Percentiles rank a stretch among this genome's conserved stretches.
Conservation (phyloP, 495 filamentous ascomycete species). For the Aspergillus affinis region DNA sequence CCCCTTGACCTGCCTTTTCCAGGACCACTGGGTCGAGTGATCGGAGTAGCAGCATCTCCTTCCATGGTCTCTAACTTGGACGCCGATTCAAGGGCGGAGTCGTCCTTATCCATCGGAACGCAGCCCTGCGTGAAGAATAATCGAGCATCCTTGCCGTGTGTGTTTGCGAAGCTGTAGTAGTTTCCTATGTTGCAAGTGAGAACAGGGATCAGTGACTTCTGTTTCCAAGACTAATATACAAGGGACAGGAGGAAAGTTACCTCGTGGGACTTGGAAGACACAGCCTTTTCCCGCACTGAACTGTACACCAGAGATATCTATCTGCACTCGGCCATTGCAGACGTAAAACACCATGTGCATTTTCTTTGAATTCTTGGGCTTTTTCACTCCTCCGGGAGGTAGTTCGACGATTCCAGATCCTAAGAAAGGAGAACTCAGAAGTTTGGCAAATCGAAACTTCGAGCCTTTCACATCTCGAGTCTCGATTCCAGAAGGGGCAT, state of each 20-base stretch:
- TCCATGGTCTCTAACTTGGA: conserved; percentile 29
- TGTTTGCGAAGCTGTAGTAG: conserved; percentile 79
- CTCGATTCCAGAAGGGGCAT: conserved; percentile 70
- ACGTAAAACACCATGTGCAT: conserved; percentile 98
- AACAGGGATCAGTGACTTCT: background rate
- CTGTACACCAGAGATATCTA: conserved; percentile 68
- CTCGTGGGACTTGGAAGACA: conserved; percentile 90
- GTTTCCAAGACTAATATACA: background rate
- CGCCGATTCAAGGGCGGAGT: conserved; percentile 23
- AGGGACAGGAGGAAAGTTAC: conserved; percentile 51
- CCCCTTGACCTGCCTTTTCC: conserved; percentile 40
- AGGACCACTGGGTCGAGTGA: conserved; percentile 20
- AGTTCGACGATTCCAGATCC: conserved; percentile 87
- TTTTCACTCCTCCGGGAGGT: conserved; percentile 76
- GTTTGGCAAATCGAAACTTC: conserved; percentile 83
- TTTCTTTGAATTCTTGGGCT: conserved; percentile 82
- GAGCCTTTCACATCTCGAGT: conserved; percentile 72
- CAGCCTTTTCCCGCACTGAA: conserved; percentile 85
- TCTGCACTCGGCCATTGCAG: conserved; percentile 70
- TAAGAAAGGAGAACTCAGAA: conserved; percentile 78
- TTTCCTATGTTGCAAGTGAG: conserved; percentile 58
- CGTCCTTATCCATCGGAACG: conserved; percentile 42
- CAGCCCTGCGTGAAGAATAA: conserved; percentile 87
- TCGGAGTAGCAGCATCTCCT: conserved; percentile 25
- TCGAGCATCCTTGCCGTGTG: conserved; percentile 61